A percentile compares a stretch with the other conserved stretches of the same genome.
Evolutionary conservation across 495 filamentous ascomycete species (phyloP).

Genomic region (Lasiosphaeria hispida): DNA sequence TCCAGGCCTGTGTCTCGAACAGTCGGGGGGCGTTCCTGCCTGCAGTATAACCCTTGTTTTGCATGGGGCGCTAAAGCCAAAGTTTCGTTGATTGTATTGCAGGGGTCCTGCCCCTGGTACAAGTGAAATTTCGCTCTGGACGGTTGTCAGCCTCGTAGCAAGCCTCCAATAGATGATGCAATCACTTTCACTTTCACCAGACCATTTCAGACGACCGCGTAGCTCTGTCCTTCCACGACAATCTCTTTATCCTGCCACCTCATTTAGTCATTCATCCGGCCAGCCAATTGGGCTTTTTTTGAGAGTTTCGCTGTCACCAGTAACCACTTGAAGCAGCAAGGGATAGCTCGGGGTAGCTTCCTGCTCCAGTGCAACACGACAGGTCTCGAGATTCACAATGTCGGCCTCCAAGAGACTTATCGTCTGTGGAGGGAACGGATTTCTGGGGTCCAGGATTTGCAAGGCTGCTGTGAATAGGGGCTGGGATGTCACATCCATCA

Average conservation of each 20-base stretch:
- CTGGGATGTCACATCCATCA: slow-evolving; percentile 88
- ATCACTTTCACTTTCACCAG: neutral
- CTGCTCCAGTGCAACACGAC: slow-evolving; percentile 6
- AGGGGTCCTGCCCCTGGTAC: neutral
- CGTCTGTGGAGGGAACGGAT: slow-evolving; percentile 93
- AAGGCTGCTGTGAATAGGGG: slow-evolving; percentile 76
- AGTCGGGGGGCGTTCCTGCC: too few relatives aligned
- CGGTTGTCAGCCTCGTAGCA: slow-evolving; percentile 20
- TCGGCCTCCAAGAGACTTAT: slow-evolving; percentile 64
- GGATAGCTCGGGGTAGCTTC: neutral
- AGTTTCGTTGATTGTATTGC: too few relatives aligned
- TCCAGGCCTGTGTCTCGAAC: too few relatives aligned
- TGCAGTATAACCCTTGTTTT: too few relatives aligned
- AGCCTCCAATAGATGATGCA: slow-evolving; percentile 6
- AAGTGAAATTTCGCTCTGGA: slow-evolving; percentile 2
- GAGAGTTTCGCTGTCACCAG: too few relatives aligned
- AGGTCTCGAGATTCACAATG: slow-evolving; percentile 22
- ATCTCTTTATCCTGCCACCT: too few relatives aligned
- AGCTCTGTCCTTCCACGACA: too few relatives aligned
- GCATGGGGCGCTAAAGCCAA: too few relatives aligned
- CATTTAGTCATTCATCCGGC: too few relatives aligned
- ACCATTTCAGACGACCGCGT: too few relatives aligned
- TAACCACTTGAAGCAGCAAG: too few relatives aligned
- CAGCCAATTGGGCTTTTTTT: too few relatives aligned
- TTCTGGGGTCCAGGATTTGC: slow-evolving; percentile 90